phyloP scores from a whole-genome alignment of 2,329 filamentous ascomycete species.

The Stagonosporopsis rhizophila region DNA sequence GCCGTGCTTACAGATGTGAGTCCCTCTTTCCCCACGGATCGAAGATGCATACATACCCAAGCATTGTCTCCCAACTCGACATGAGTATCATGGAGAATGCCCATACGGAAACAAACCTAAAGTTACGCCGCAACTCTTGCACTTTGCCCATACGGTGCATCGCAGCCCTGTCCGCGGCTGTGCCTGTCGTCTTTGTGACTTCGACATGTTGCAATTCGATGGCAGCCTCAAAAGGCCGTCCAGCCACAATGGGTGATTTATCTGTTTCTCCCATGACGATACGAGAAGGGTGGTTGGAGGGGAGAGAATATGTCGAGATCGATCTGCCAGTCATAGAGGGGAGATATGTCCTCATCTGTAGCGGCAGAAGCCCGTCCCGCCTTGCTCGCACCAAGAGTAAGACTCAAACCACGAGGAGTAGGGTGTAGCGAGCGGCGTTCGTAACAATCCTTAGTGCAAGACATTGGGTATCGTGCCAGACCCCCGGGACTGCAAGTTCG shows the following conservation, averaged over 20 bases:
- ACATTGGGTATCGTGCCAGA: background rate
- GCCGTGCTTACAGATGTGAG: slow-evolving; percentile 2
- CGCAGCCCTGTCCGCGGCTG: background rate
- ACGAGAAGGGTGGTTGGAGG: background rate
- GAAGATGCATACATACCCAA: slow-evolving; percentile 21
- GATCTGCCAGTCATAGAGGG: background rate
- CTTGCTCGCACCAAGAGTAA: background rate
- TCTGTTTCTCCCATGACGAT: background rate
- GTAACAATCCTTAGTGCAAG: background rate
- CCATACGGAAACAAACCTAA: slow-evolving; percentile 37
- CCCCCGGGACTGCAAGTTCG: background rate
- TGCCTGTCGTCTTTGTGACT: background rate
- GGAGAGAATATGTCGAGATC: background rate
- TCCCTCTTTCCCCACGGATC: no score
- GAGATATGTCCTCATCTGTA: background rate
- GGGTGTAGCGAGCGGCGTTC: background rate
- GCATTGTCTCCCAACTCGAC: slow-evolving; percentile 37
- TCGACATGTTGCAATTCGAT: background rate
- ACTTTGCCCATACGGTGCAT: slow-evolving; percentile 41
- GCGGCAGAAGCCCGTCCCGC: background rate
- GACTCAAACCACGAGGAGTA: background rate
- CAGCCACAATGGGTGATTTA: background rate
- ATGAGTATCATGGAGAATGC: slow-evolving; percentile 38
- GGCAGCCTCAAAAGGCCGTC: background rate
- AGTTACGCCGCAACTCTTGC: slow-evolving; percentile 38